Evolutionary conservation across 1,139 yeast genomes (phyloP).

Genomic region (Kazachstania sp.): DNA sequence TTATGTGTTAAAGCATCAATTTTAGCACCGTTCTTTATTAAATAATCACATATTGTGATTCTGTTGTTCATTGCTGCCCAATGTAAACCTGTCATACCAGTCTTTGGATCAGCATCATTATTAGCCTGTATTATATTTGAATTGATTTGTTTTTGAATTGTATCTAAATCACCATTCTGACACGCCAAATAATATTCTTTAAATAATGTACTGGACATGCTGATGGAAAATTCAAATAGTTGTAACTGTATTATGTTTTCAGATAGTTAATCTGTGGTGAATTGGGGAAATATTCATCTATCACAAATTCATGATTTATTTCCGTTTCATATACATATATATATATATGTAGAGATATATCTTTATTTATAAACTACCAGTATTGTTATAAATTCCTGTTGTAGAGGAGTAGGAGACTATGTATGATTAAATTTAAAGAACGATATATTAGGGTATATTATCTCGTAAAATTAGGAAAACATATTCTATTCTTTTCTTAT

Average conservation of each 20-base stretch:
- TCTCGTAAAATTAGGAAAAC: no score
- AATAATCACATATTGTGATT: conserved; percentile 49
- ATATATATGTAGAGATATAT: no score
- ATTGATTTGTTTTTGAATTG: conserved; percentile 37
- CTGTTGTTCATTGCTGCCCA: conserved; percentile 89
- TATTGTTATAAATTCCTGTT: no score
- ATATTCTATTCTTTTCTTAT: no score
- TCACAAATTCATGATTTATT: no score
- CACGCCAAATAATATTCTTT: conserved; percentile 23
- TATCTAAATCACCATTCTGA: conserved; percentile 40
- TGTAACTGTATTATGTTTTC: background rate
- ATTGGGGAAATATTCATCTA: background rate
- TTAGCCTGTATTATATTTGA: conserved; percentile 31
- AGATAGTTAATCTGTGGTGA: background rate
- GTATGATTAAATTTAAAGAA: no score
- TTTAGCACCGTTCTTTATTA: conserved; percentile 51
- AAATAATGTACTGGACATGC: background rate
- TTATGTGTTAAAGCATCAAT: conserved; percentile 55
- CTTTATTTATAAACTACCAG: no score
- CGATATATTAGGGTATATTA: no score
- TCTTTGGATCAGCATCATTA: conserved; percentile 41
- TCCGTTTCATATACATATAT: no score
- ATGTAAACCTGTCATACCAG: conserved; percentile 72
- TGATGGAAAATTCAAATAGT: no score
- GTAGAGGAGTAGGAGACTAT: no score